Evolutionary conservation across 2,329 filamentous ascomycete species (phyloP), one percentile per base, ranked within the genome.

Genomic region (Aspergillus phoenicis): DNA sequence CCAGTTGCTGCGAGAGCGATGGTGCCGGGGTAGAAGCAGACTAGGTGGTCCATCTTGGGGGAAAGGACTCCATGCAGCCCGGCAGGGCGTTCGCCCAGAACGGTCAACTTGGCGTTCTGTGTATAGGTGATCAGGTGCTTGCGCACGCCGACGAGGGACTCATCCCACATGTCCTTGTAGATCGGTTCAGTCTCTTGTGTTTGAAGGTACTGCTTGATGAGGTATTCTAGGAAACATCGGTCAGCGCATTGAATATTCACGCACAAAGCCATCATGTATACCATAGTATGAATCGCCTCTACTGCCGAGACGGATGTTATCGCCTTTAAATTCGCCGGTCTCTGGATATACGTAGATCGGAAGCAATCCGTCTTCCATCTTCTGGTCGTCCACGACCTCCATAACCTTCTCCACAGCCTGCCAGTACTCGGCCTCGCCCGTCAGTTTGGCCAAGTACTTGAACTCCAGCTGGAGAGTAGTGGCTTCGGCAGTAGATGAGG

Each of bases 161-260:
- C 90, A 41, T 94, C 84, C 93, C 96, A 99, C 88, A 99, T 91
- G 13, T 95, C 91, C 66, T 89, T 83, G 77, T 99, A 99, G 15
- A 98, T 80, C 0, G 87, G 83, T 75, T 99, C 94, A 71, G 93
- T 84, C 73, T 90, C 87, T 59, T 91, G 91, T 11, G 95, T 99
- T 77, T 99, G 95, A 20, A 97, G 83, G 74, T 96, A 98, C 76
- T 99, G 95, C 80, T 99, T 99, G 82, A 98, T 96, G 54, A 99
- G 86, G 75, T 99, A 99, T 79, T 99, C 92, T 81, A 45, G 11
- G 54, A 20, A 45, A 38, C 13, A 53, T 66, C 47, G 65, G 66
- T 59, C 22, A 52, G 36, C 33, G 43, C 8, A 10, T 17, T 30
- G 24, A 13, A 24, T n/a, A n/a, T 20, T 13, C 3, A 15, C 11